Evolutionary conservation across 2,329 filamentous ascomycete genomes (phyloP).

Genomic region (Penicillium thymicola): DNA sequence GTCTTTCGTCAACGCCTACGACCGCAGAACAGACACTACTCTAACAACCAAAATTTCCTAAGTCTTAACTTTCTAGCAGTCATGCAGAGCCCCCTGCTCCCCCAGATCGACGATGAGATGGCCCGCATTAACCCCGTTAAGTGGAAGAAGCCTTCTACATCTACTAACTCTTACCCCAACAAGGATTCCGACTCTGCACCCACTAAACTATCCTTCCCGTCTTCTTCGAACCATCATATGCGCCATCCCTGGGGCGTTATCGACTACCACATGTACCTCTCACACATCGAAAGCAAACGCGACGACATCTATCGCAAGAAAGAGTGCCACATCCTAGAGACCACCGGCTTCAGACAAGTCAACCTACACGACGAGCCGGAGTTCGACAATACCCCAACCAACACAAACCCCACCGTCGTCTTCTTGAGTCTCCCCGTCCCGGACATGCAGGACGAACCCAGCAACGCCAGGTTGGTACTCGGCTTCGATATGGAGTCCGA

Average conservation of each 20-base stretch:
- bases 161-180: not conserved
- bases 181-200: not conserved
- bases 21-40: not conserved
- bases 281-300: conserved; percentile 21
- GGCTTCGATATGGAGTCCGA: conserved; percentile 25
- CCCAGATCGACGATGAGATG: not conserved
- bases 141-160: not conserved
- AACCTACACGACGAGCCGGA: conserved; percentile 19
- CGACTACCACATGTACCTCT: conserved; percentile 35
- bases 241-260: conserved; percentile 31
- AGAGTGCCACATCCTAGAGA: conserved; percentile 26
- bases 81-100: not conserved
- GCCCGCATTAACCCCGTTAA: not conserved
- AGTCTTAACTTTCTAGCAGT: not conserved
- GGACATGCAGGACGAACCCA: conserved; percentile 13
- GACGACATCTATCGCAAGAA: conserved; percentile 17
- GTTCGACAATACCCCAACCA: not conserved
- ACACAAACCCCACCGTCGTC: not conserved
- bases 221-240: not conserved
- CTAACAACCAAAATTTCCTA: not conserved
- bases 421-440: conserved; percentile 23
- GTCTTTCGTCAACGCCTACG: not conserved
- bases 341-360: conserved; percentile 25
- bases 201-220: not conserved
- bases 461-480: conserved; percentile 26